Evolutionary conservation across 768 basidiomycete genomes (phyloP), one percentile per base, ranked within the genome.

Genomic region (Boletus edulis): DNA sequence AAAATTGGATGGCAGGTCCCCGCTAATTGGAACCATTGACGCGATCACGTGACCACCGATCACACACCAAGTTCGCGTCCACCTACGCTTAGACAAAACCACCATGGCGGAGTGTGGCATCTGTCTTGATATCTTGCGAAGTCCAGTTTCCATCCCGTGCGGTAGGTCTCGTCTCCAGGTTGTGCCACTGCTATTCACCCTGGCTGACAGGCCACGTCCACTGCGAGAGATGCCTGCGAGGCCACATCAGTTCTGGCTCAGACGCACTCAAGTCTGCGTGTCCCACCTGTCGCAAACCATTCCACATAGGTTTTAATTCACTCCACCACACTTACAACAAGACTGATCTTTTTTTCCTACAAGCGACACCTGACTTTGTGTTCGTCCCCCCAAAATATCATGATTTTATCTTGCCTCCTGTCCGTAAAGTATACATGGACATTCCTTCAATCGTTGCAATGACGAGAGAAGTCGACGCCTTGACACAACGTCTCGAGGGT

Each of bases 91-190:
- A 29, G 8, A 35, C 34, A 35, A 14, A 12, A 35, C 8, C 32
- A 32, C n/a, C n/a, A 80, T 82, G 82, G 72, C 76, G 35, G 71
- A 77, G 34, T 87, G 86, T 67, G 75, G 77, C 52, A 84, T 87
- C 59, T 89, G 86, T 65, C 73, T 82, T 22, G 82, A 85, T 40
- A 65, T 68, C 8, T 66, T 82, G 49, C 80, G 78, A 32, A 75
- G 67, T 31, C 86, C 86, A 1, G 81, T 84, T 4, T 79, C 78
- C 12, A 62, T 85, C 1, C 85, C 86, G 39, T 88, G 86, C 66
- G 86, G 86, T 87, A 61, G 51, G 81, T 52, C 7, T 31, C 5
- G 6, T 24, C 4, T 42, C 34, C 34, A 5, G 34, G 34, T 35
- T 14, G 24, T 55, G 24, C 40, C 50, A 24, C 56, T 51, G 35